Evolutionary conservation across 495 filamentous ascomycete species (phyloP), one percentile per base, ranked within the genome.

Genomic region (Penicillium parvum): DNA sequence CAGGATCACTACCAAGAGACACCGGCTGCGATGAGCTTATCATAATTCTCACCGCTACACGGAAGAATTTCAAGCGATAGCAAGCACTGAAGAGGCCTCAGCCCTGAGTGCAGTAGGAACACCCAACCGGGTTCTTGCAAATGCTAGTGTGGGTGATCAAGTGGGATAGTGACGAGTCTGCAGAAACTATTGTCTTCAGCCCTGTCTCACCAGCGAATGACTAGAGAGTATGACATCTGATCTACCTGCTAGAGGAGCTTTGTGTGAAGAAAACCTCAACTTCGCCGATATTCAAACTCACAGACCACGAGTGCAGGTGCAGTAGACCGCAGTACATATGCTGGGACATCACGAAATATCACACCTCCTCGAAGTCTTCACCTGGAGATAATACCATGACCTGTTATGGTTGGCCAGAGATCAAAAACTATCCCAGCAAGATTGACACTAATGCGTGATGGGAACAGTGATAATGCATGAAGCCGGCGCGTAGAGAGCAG

Each of bases 391-490:
- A 2, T 7, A 10, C 0, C 16, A 45, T 20, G 7, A 19, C 10
- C 4, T 14, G 2, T 5, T 20, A 1, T 53, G 16, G 37, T 46
- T 57, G 53, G 50, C 12, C 32, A 12, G 19, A 50, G 21, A 30
- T 37, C 15, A 10, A 5, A 29, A 27, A 8, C 20, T 22, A 39
- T 27, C 22, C 29, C 32, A 35, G 22, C 25, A 40, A 55, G 37
- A 29, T 51, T 56, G 50, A 43, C 49, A 50, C 57, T 44, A 54
- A 40, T 23, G 43, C 44, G 60, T 64, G 60, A 64, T 49, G 50
- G 25, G 27, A 32, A 42, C n/a, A 34, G 51, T 53, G 49, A 53
- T 57, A 28, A 25, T 63, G 59, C 58, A 65, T 54, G 21, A 14
- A 3, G 33, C 44, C 26, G 61, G 61, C 61, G 61, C 61, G 49